Evolutionary conservation across 2,329 filamentous ascomycete genomes (phyloP), one percentile per base, ranked within the genome.

Genomic region (Fonsecaea multimorphosa): DNA sequence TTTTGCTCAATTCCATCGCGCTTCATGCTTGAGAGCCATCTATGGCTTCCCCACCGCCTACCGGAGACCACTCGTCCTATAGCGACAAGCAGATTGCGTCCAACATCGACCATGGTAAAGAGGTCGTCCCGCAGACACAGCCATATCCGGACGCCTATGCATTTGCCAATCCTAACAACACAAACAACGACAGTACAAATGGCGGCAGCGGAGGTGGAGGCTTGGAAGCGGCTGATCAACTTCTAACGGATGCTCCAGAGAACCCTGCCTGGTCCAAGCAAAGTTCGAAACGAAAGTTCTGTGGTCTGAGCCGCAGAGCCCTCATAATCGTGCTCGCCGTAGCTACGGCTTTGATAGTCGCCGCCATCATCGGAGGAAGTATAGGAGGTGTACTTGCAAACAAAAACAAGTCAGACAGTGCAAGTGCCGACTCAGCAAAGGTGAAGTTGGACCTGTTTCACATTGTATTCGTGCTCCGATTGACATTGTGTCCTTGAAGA

Each of bases 321-420:
- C 36, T 60, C 29, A 60, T 60, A 27, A 60, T 60, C 44, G 58
- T 40, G 58, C 24, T 60, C 12, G 58, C 44, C 6, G 58, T 60
- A 5, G 31, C 7, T n/a, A 60, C 44, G 58, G 58, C 46, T 27
- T 38, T 60, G 32, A 11, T 51, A 9, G 58, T 52, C 12, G 58
- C 58, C 31, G 58, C 44, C 44, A 52, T 60, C 58, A 60, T 60
- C 12, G 58, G 58, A 52, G 58, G 58, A 29, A 60, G 58, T 19
- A 40, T 60, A 16, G 58, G 58, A 24, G 58, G 58, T 29, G 58
- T 52, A 7, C 58, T 60, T 36, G 58, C 58, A 22, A 36, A n/a
- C 24, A 60, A 51, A 38, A 52, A 29, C 9, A 60, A 7, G 19
- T 53, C 58, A 29, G 58, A 19, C 5, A 38, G 58, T 44, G n/a